phyloP scores from a whole-genome alignment of 805 yeast genomes.

The Ogataea zsoltii region DNA sequence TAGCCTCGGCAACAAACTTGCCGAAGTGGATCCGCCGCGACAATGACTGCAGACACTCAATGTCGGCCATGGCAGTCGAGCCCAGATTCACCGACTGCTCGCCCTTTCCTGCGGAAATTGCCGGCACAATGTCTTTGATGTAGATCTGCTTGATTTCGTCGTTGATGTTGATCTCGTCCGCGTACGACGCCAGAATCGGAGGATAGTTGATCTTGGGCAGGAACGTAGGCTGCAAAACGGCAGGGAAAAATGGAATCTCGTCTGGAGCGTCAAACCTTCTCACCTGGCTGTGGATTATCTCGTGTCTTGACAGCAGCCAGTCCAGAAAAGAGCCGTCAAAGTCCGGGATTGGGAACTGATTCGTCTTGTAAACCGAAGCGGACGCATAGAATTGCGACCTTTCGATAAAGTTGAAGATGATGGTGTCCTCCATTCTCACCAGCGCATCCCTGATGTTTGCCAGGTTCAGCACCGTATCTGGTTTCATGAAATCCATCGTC shows the following conservation, averaged over 20 bases:
- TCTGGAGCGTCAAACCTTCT: conserved; percentile 95
- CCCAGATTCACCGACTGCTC: conserved; percentile 88
- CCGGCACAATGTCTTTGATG: conserved; percentile 72
- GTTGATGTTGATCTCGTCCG: conserved; percentile 76
- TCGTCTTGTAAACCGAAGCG: conserved; percentile 67
- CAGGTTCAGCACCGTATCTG: conserved; percentile 78
- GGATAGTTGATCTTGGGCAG: conserved; percentile 83
- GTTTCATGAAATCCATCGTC: conserved; percentile 79
- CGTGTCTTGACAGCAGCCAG: conserved; percentile 78
- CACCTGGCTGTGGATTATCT: conserved; percentile 72
- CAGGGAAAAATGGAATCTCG: conserved; percentile 86
- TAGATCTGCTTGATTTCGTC: conserved; percentile 65
- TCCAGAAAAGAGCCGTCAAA: conserved; percentile 81
- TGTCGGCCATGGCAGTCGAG: conserved; percentile 80
- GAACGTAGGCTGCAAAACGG: conserved; percentile 58
- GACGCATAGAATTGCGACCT: conserved; percentile 83
- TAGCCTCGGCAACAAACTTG: conserved; percentile 95
- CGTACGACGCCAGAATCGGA: conserved; percentile 69
- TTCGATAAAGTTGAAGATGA: conserved; percentile 88
- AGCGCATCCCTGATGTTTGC: conserved; percentile 81
- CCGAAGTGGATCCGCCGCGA: conserved; percentile 96
- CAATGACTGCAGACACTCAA: conserved; percentile 82
- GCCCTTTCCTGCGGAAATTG: conserved; percentile 61
- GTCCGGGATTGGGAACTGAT: conserved; percentile 59
- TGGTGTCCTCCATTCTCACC: conserved; percentile 94